Evolutionary conservation across 1,139 yeast genomes (phyloP), one percentile per base, ranked within the genome.

Genomic region (Pichia sp.): DNA sequence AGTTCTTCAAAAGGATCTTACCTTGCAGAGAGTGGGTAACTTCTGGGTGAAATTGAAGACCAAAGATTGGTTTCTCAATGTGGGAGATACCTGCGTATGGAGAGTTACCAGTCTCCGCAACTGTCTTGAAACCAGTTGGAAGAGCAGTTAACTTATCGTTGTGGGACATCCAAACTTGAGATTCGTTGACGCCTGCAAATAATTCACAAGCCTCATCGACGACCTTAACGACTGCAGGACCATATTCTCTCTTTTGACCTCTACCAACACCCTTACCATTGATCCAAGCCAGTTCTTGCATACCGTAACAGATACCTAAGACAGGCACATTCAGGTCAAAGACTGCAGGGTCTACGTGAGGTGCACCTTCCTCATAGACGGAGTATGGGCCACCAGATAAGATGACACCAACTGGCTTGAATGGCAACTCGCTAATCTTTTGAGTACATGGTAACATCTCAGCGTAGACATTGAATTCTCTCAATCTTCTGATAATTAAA

Each of bases 401-500:
- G 57, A 91, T 91, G 45, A 91, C 79, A 65, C 99, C 99, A 63
- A 80, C 85, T 51, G 99, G 99, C 59, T 77, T 87, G 94, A 96
- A 91, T 43, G 78, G 66, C 55, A 93, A 74, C 52, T 91, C 97
- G 38, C 81, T 59, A 58, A 91, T 88, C 69, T 88, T 91, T 66
- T 91, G 97, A 40, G 98, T 91, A 66, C 98, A 91, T 50, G 99
- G 98, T 48, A 91, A 74, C 98, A 91, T 91, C 68, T 93, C 99
- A 49, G 98, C 97, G 64, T 93, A 91, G 50, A 91, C 91, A 62
- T 91, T 86, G 71, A 88, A 86, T 63, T 91, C 99, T 73, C 99
- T 85, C 55, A 91, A 73, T 66, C 98, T 84, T 67, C 99, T 83
- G 45, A 97, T 91, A 63, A 91, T 87, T 60, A 91, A 69, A 60